A percentile compares a stretch with the other conserved stretches of the same genome.
Conservation (phyloP, 2,329 filamentous ascomycete genomes). For the Dactylellina sp. region DNA sequence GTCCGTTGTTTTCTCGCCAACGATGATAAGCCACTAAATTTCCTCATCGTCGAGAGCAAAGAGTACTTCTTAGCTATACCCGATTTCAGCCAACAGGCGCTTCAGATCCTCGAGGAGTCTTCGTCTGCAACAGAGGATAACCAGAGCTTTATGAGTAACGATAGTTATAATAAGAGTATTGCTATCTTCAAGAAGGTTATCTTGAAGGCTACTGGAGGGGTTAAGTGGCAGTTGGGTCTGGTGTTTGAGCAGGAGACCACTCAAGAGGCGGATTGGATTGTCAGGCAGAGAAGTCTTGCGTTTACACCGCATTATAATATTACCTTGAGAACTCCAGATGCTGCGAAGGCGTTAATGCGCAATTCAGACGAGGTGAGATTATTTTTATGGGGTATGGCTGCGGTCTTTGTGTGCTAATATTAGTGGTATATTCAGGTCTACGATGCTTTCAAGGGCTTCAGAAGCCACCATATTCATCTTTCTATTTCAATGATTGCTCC, state of each 20-base stretch:
- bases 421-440: conserved; percentile 68
- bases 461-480: conserved; percentile 95
- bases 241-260: conserved; percentile 89
- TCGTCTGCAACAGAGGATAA: conserved; percentile 67
- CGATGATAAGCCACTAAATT: conserved; percentile 86
- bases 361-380: conserved; percentile 37
- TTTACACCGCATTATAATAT: conserved; percentile 95
- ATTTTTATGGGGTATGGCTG: background rate
- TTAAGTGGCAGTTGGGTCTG: conserved; percentile 89
- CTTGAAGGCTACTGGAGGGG: conserved; percentile 97
- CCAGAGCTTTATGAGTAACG: conserved; percentile 73
- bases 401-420: background rate
- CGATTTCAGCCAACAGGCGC: conserved; percentile 88
- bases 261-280: conserved; percentile 64
- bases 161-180: conserved; percentile 73
- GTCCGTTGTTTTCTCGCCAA: conserved; percentile 87
- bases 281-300: conserved; percentile 78
- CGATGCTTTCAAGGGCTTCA: conserved; percentile 95
- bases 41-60: conserved; percentile 95
- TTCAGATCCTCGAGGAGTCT: conserved; percentile 69
- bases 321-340: conserved; percentile 80
- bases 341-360: conserved; percentile 28
- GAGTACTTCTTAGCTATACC: conserved; percentile 95
- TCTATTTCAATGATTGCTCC: conserved; percentile 92
- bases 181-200: conserved; percentile 97